Percentiles rank a stretch among this genome's conserved stretches.
These are phyloP conservation scores for Metschnikowia kofuensis DNA, from an alignment of 805 yeast genomes.

Conservation along the genomic window DNA sequence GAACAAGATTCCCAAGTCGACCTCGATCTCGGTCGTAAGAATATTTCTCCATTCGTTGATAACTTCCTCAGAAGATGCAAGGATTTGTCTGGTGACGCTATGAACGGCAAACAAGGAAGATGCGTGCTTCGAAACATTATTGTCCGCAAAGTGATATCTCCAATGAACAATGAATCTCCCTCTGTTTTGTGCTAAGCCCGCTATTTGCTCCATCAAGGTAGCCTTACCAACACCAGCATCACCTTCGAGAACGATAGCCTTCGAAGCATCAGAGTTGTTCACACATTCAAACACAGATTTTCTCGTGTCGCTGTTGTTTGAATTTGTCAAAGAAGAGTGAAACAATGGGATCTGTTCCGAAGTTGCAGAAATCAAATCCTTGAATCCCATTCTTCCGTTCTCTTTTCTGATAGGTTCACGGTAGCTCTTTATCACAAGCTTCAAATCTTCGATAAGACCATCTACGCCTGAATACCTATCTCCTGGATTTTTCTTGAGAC, in stretches of 20 bases:
- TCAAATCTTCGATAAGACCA: slow-evolving; percentile 36
- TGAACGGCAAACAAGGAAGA: slow-evolving; percentile 38
- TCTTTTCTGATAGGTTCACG: slow-evolving; percentile 1
- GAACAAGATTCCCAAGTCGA: slow-evolving; percentile 42
- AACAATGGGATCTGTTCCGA: slow-evolving; percentile 8
- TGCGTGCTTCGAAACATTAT: slow-evolving; percentile 33
- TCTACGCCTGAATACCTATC: slow-evolving; percentile 37
- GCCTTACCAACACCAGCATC: slow-evolving; percentile 47
- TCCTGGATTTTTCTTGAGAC: slow-evolving; percentile 39
- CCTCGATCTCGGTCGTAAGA: slow-evolving; percentile 35
- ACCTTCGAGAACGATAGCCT: slow-evolving; percentile 36
- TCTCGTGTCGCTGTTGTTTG: background rate
- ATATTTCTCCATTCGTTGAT: slow-evolving; percentile 40
- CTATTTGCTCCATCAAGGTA: slow-evolving; percentile 37
- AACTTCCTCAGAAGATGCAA: slow-evolving; percentile 33
- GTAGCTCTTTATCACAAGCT: slow-evolving; percentile 20
- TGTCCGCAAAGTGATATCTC: slow-evolving; percentile 27
- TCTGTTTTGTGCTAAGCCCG: slow-evolving; percentile 29
- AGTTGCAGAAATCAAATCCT: background rate
- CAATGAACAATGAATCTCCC: slow-evolving; percentile 30
- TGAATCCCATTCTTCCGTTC: slow-evolving; percentile 3
- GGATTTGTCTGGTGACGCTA: slow-evolving; percentile 38
- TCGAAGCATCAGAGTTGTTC: slow-evolving; percentile 12
- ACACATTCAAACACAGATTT: slow-evolving; percentile 5
- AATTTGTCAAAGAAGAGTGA: slow-evolving; percentile 10